A percentile compares a stretch with the other conserved stretches of the same genome.
phyloP scores from a whole-genome alignment of 805 yeast species.

The Candida caryicola region DNA sequence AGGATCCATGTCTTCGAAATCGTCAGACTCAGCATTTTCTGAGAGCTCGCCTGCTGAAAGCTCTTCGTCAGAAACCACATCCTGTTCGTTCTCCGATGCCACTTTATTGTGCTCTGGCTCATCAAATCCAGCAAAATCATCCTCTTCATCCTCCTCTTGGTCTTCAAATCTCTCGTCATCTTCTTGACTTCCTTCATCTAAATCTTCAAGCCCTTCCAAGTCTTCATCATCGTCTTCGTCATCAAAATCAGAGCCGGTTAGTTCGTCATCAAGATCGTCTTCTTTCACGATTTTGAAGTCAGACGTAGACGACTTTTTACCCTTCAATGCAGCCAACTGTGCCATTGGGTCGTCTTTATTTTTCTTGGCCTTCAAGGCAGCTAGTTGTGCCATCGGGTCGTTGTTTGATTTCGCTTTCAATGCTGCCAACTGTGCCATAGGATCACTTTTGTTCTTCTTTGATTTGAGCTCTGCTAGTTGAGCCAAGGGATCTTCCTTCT shows the following conservation, averaged over 20 bases:
- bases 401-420: slow-evolving; percentile 10
- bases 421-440: slow-evolving; percentile 22
- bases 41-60: slow-evolving; percentile 10
- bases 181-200: slow-evolving; percentile 7
- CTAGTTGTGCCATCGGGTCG: slow-evolving; percentile 14
- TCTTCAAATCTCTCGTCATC: slow-evolving; percentile 5
- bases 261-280: slow-evolving; percentile 21
- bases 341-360: slow-evolving; percentile 22
- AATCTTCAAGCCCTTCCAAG: slow-evolving; percentile 4
- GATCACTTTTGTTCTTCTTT: slow-evolving; percentile 16
- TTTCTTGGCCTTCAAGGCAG: slow-evolving; percentile 9
- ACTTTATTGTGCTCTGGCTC: slow-evolving; percentile 1
- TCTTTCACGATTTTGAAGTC: slow-evolving; percentile 27
- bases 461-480: slow-evolving; percentile 16
- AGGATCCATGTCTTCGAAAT: slow-evolving; percentile 15
- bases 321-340: slow-evolving; percentile 16
- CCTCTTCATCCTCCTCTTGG: slow-evolving; percentile 5
- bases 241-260: slow-evolving; percentile 26
- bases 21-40: slow-evolving; percentile 16
- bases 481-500: slow-evolving; percentile 22
- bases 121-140: slow-evolving; percentile 14
- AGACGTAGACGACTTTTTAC: slow-evolving; percentile 6
- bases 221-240: slow-evolving; percentile 17
- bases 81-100: slow-evolving; percentile 11
- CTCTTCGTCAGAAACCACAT: no score